Evolutionary conservation across 2,329 filamentous ascomycete species (phyloP), one percentile per base, ranked within the genome.

Genomic region (Orbilia javanica): DNA sequence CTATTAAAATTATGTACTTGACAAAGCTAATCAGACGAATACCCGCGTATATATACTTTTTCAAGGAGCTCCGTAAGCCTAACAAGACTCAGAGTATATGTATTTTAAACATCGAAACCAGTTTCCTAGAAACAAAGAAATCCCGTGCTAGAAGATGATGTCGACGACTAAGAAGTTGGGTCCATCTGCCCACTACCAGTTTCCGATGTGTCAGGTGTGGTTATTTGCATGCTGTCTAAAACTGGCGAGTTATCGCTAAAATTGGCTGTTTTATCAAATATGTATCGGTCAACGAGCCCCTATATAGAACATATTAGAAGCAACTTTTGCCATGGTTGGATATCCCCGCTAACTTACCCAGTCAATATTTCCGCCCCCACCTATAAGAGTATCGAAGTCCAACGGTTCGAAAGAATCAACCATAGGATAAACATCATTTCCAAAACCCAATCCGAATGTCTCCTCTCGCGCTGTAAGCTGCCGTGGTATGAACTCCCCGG

Each of bases 301-400:
- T 77, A 52, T 46, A 6, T 5, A 57, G 15, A 48, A 36, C 2
- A 27, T 25, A 44, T 39, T 46, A 31, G 11, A 7, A 65, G 18
- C 48, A 39, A 18, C 42, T 39, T 22, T 11, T 22, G 6, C 31
- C 1, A 22, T 6, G 0, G n/a, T 27, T 22, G 18, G 25, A 3
- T 0, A 34, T 4, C 4, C 10, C 27, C 50, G 7, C 25, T 4
- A 39, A 50, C 57, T 62, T 52, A 71, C 73, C 73, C 73, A 77
- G 42, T 77, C 73, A 10, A 77, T 44, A 44, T 71, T 77, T 2
- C 65, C 73, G 10, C 73, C 31, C 7, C 65, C 60, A 18, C 57
- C 22, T 66, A 77, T 77, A 6, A 77, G 6, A 18, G 73, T 77
- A 53, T 77, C 73, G 27, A 77, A 77, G 20, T 77, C 73, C 1